Percentiles rank a stretch among this genome's conserved stretches.
Evolutionary conservation across 2,329 filamentous ascomycete genomes (phyloP).

Genomic region (Alternaria sp.): DNA sequence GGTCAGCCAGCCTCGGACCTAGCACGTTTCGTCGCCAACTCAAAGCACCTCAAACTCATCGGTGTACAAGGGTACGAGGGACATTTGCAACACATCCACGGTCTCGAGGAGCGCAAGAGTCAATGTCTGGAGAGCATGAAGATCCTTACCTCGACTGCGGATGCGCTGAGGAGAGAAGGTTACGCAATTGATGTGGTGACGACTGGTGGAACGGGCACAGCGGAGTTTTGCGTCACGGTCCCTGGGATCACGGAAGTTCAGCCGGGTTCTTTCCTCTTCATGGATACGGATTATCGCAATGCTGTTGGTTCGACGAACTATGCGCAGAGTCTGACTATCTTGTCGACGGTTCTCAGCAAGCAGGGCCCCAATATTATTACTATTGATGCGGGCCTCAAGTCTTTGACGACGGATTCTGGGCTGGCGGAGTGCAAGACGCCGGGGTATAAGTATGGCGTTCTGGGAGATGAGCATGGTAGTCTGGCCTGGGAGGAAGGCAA

Average conservation of each 20-base stretch:
- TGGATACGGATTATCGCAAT: constrained; percentile 64
- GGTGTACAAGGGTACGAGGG: constrained; percentile 63
- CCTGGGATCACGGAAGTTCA: constrained; percentile 62
- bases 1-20: constrained; percentile 51
- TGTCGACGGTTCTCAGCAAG: constrained; percentile 58
- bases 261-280: constrained; percentile 63
- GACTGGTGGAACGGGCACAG: constrained; percentile 60
- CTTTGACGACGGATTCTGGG: constrained; percentile 60
- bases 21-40: constrained; percentile 47
- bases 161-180: constrained; percentile 51
- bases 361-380: constrained; percentile 55
- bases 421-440: constrained; percentile 55
- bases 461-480: constrained; percentile 60
- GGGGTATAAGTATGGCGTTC: constrained; percentile 53
- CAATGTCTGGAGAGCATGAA: constrained; percentile 57
- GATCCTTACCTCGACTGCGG: constrained; percentile 53
- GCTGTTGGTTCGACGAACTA: constrained; percentile 57
- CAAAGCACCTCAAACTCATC: constrained; percentile 53
- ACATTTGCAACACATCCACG: constrained; percentile 60
- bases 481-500: constrained; percentile 54
- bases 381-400: constrained; percentile 60
- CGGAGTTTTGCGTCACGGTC: constrained; percentile 60
- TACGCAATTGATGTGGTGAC: constrained; percentile 59
- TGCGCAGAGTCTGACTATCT: constrained; percentile 57
- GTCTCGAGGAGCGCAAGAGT: constrained; percentile 49